Evolutionary conservation across 2,329 filamentous ascomycete species (phyloP), one percentile per base, ranked within the genome.

Genomic region (Reticulascus tulasneorum): DNA sequence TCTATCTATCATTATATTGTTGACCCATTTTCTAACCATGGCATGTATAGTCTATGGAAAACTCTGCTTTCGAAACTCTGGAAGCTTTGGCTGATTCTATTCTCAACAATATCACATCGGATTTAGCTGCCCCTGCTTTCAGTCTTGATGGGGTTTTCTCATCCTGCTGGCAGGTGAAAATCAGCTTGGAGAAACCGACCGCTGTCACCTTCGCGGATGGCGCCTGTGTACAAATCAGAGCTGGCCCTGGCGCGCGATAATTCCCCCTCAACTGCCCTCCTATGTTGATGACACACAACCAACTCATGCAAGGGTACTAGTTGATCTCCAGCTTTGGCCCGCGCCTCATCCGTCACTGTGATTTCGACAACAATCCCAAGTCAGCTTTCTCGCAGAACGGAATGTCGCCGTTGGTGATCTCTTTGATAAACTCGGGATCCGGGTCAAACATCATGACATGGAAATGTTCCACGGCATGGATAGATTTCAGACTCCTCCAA

Each of bases 401-500:
- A 28, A 84, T 67, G 63, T 94, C 88, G 10, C 81, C 83, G 23
- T 77, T 66, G 6, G 88, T 95, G 43, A 95, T 72, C 37, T 78
- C 65, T 33, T 67, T 64, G 29, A 95, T 62, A 47, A 94, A 87
- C 4, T 67, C 71, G 24, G 70, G 67, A 49, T 91, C 81, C 1
- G 89, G 82, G 48, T 86, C 72, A 57, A 82, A 85, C 35, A 96
- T 67, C 88, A 96, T 89, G 53, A 96, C 83, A 60, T 97, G 91
- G 54, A 97, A 93, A 58, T 97, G 91, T 67, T 96, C 90, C 9
- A 97, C 78, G 1, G 85, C 79, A 50, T 88, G 79, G 19, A 97
- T 78, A 17, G 84, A 93, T 66, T 95, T 95, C 47, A 96, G 65
- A 12, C 75, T 77, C 35, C 71, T 75, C 88, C 89, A 95, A 54